Base-by-base conservation (phyloP, 1,284 basidiomycete genomes). In the Coniferiporia weirii region DNA sequence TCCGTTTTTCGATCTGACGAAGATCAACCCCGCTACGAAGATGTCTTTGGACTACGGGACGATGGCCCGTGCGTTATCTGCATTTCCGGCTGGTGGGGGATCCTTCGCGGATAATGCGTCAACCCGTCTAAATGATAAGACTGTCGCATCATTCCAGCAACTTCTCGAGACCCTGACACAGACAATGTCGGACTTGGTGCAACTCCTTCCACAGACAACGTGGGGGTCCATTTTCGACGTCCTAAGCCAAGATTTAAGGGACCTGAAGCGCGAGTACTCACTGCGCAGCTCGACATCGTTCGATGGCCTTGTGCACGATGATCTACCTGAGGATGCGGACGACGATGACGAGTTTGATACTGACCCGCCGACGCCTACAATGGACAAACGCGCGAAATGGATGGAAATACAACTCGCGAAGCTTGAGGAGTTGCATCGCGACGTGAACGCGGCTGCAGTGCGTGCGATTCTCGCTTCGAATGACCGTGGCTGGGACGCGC, bases 331-430 rank as follows among this genome's bases (percentile, higher is more conserved):
- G 13, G 89, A 91, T 64, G 89, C 91, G 67, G 89, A 91, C 63
- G 89, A 90, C 62, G 81, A 80, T 15, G 86, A 88, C 48, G 85
- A 86, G 55, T 73, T 75, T 43, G 72, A 78, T 34, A 80, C 77
- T 38, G 84, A 85, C 1, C 84, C 86, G n/a, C 73, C 91, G 63
- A 91, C 89, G 0, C 74, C 87, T 52, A 89, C 89, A 8, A 78
- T 92, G 52, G 90, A 92, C 69, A 85, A 88, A 59, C 85, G 90
- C 15, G 90, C 89, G 17, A 80, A 89, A 48, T 92, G 90, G 90
- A 92, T 92, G 90, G 89, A 92, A 71, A 86, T 90, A 32, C 90
- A 92, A 68, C 72, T 92, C 15, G 89, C 88, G 1, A 91, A 92
- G 69, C 76, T 92, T 47, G 89, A 92, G 70, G 89, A 91, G 66